These are phyloP conservation scores for Picea mariana DNA, from an alignment of 83 land plant species.

Conservation along the genomic window DNA sequence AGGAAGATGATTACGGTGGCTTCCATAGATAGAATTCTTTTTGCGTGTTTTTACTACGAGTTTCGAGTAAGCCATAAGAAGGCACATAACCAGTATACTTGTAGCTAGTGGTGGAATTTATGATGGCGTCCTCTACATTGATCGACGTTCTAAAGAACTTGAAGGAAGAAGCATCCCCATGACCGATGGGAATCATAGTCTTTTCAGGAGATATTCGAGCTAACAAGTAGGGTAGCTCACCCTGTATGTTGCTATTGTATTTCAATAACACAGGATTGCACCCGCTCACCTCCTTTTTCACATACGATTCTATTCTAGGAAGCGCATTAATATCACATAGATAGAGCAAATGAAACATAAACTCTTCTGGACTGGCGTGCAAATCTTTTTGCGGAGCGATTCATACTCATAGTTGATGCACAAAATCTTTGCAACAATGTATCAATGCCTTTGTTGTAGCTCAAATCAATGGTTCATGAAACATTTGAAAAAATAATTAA, in stretches of 20 bases:
- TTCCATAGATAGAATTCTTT: no score
- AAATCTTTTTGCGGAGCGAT: no score
- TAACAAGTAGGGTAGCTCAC: neutral
- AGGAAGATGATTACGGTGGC: no score
- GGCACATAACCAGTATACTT: conserved; percentile 74
- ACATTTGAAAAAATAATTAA: no score
- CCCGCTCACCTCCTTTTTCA: no score
- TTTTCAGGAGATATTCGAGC: conserved; percentile 1
- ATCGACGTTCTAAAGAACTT: conserved; percentile 45
- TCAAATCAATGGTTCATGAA: no score
- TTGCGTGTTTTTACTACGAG: conserved; percentile 34
- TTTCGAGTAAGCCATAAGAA: conserved; percentile 62
- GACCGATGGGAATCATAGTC: conserved; percentile 56
- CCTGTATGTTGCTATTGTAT: neutral
- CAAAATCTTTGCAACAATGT: no score
- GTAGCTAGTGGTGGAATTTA: conserved; percentile 42
- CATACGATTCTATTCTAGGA: neutral
- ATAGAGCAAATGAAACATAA: no score
- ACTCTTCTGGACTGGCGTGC: no score
- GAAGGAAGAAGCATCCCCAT: conserved; percentile 77
- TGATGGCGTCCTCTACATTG: conserved; percentile 53
- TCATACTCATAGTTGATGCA: no score
- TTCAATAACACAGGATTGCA: neutral
- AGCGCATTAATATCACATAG: no score
- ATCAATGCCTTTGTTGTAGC: no score